A percentile compares a stretch with the other conserved stretches of the same genome.
phyloP scores from a whole-genome alignment of 1,284 basidiomycete species.

The Rhodotorula sp. region DNA sequence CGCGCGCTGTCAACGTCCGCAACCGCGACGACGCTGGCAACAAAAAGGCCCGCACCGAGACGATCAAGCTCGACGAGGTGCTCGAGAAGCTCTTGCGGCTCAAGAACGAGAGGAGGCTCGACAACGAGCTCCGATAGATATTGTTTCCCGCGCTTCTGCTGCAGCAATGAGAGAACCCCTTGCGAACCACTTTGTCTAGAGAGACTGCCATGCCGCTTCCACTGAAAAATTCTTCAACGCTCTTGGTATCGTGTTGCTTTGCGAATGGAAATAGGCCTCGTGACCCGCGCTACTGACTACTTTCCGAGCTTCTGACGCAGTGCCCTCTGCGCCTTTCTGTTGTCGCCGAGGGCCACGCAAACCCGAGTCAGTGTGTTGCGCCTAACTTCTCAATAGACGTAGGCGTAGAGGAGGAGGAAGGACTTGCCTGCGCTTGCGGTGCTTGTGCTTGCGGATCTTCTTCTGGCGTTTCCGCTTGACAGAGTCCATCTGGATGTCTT shows the following conservation, averaged over 20 bases:
- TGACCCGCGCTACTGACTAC: slow-evolving; percentile 19
- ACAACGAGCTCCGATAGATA: slow-evolving; percentile 54
- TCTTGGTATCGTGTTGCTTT: background rate
- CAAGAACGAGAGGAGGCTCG: slow-evolving; percentile 62
- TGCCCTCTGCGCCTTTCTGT: slow-evolving; percentile 40
- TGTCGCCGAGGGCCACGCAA: too few species aligned
- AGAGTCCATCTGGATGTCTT: slow-evolving; percentile 63
- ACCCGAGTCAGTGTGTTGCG: background rate
- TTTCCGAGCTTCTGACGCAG: slow-evolving; percentile 38
- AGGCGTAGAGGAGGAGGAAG: fast-evolving
- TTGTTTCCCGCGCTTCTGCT: background rate
- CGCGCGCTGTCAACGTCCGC: slow-evolving; percentile 84
- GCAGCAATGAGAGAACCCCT: background rate
- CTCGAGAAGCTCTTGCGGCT: slow-evolving; percentile 63
- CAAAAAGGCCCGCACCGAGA: slow-evolving; percentile 63
- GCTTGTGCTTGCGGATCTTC: slow-evolving; percentile 79
- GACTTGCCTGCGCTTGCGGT: slow-evolving; percentile 53
- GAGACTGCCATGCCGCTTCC: too few species aligned
- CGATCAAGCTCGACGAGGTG: slow-evolving; percentile 65
- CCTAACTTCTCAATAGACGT: too few species aligned
- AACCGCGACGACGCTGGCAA: slow-evolving; percentile 89
- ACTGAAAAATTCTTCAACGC: background rate
- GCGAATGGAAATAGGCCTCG: background rate
- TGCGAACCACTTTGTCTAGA: background rate
- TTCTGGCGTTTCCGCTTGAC: slow-evolving; percentile 74